Conservation (phyloP, 2,329 filamentous ascomycete species). For the Chaetomiaceae sp. region DNA sequence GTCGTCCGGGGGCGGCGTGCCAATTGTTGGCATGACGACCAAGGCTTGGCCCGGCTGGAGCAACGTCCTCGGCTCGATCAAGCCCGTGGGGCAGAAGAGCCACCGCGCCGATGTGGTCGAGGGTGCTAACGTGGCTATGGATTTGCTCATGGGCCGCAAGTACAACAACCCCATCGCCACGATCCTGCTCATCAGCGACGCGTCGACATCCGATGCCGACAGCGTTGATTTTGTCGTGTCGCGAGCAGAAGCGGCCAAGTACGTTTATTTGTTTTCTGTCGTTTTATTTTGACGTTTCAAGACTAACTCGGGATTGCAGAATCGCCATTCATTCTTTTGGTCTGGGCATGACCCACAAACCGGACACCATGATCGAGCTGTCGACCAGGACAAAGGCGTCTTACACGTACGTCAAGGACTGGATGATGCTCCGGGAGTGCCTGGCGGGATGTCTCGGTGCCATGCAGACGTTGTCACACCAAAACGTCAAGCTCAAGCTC, state of each 20-base stretch:
- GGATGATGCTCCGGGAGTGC: constrained; percentile 99
- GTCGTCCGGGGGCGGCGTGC: constrained; percentile 86
- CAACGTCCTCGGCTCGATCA: constrained; percentile 79
- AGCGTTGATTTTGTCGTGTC: constrained; percentile 98
- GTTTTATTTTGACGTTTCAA: no score
- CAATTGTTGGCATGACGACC: constrained; percentile 95
- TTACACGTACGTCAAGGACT: constrained; percentile 98
- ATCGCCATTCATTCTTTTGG: constrained; percentile 97
- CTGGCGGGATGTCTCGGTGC: constrained; percentile 88
- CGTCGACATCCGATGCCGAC: constrained; percentile 87
- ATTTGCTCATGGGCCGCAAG: constrained; percentile 95
- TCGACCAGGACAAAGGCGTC: constrained; percentile 94
- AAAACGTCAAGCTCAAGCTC: constrained; percentile 94
- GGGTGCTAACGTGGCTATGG: constrained; percentile 97
- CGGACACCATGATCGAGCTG: constrained; percentile 96
- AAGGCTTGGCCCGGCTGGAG: constrained; percentile 92
- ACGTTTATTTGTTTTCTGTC: no score
- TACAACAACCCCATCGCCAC: constrained; percentile 92
- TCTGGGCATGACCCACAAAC: constrained; percentile 93
- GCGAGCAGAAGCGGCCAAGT: constrained; percentile 93
- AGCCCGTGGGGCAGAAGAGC: constrained; percentile 93
- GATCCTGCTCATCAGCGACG: constrained; percentile 95
- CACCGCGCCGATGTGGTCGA: constrained; percentile 95
- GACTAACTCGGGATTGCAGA: no score
- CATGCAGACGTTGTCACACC: constrained; percentile 91